A percentile compares a stretch with the other conserved stretches of the same genome.
These are phyloP conservation scores for Trichoderma sp. DNA, from an alignment of 2,329 filamentous ascomycete species.

Conservation along the genomic window DNA sequence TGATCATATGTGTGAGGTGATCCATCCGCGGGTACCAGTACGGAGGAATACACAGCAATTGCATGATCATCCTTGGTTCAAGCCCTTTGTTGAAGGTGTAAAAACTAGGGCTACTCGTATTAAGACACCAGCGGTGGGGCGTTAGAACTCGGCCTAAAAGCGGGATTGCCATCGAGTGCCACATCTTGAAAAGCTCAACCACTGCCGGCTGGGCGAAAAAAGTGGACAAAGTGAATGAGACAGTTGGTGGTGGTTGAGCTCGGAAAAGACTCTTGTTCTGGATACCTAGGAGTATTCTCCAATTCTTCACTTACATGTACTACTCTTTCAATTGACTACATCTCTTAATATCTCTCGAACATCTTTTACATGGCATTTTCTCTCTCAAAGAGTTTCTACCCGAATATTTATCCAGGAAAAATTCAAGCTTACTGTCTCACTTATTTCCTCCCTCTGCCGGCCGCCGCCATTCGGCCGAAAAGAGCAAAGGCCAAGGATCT, in stretches of 20 bases:
- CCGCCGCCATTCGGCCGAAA: background rate
- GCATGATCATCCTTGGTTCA: background rate
- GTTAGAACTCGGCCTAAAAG: background rate
- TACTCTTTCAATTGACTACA: background rate
- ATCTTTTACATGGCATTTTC: background rate
- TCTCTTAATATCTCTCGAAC: background rate
- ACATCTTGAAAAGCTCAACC: background rate
- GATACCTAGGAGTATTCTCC: background rate
- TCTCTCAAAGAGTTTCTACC: background rate
- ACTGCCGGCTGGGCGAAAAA: conserved; percentile 7
- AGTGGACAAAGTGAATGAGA: background rate
- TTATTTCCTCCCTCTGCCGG: background rate
- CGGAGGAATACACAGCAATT: background rate
- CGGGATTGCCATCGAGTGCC: conserved; percentile 17
- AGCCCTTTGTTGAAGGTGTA: background rate
- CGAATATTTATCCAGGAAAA: background rate
- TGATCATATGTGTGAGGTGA: background rate
- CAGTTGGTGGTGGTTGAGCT: background rate
- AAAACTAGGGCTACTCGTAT: background rate
- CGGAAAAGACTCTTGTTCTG: background rate
- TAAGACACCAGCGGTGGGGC: background rate
- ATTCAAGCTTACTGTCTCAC: background rate
- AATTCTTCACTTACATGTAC: background rate
- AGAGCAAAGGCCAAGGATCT: background rate
- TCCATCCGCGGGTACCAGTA: background rate